Conservation (phyloP, 2,329 filamentous ascomycete species). For the Penicillium sp. region DNA sequence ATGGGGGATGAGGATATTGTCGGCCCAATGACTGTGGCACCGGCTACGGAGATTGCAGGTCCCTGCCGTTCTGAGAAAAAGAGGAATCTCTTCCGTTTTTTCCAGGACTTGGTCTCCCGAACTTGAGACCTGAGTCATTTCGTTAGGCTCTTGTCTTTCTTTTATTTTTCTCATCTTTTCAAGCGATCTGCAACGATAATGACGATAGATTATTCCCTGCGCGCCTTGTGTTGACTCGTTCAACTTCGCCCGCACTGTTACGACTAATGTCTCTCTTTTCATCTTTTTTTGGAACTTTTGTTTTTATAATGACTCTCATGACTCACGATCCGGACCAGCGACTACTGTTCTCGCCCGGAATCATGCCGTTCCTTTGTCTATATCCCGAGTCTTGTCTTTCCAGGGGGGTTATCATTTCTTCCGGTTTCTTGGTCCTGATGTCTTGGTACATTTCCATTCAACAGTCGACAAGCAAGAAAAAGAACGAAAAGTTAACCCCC, state of each 20-base stretch:
- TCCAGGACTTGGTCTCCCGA: constrained; percentile 42
- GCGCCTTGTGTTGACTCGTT: constrained; percentile 5
- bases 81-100: constrained; percentile 44
- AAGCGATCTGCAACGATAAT: constrained; percentile 23
- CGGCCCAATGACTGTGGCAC: constrained; percentile 71
- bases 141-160: not conserved
- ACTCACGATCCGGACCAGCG: constrained; percentile 28
- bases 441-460: not conserved
- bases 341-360: constrained; percentile 35
- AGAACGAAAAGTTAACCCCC: not conserved
- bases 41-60: constrained; percentile 42
- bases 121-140: constrained; percentile 15
- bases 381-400: constrained; percentile 12
- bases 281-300: constrained; percentile 10
- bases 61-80: constrained; percentile 43
- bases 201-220: constrained; percentile 27
- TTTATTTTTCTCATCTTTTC: not conserved
- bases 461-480: not conserved
- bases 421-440: not conserved
- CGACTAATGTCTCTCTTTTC: constrained; percentile 32
- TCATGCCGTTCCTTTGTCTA: constrained; percentile 31
- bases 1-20: constrained; percentile 90
- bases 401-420: not conserved
- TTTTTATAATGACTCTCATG: constrained; percentile 25
- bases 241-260: constrained; percentile 27